Evolutionary conservation across 495 filamentous ascomycete genomes (phyloP), one percentile per base, ranked within the genome.

Genomic region (Tuber melanosporum): DNA sequence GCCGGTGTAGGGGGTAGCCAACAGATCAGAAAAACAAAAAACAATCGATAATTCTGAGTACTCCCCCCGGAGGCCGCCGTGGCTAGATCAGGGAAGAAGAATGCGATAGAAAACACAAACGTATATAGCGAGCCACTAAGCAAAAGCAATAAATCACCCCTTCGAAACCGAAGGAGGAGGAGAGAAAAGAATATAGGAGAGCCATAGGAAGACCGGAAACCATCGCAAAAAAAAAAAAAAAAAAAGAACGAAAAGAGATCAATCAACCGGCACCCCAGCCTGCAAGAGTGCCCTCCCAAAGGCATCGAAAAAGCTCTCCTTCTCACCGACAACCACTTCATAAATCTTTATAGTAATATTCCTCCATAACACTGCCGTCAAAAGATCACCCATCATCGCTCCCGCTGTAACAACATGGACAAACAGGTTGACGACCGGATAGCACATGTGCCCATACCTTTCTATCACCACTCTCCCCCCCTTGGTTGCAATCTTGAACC

Each of bases 301-400:
- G 17, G 6, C 57, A 66, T 78, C 66, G n/a, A 36, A 42, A 26
- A 78, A 78, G 46, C 71, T 74, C 15, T 17, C 66, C 10, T 10
- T 74, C 41, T 78, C 72, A 5, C 76, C 77, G 7, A 69, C 57
- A n/a, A 49, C 32, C 36, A 74, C 77, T 19, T 79, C 77, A n/a
- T 73, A 78, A 22, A 79, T 57, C 44, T 43, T 22, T 20, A 43
- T 69, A 8, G 77, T 45, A 20, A 74, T 7, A 20, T 69, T 41
- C 41, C 49, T 14, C 26, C 76, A 77, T 4, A 76, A 77, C n/a
- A 44, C 45, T 10, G 75, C 77, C 5, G 71, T 57, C 4, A 22
- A 42, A 62, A 15, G 2, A 20, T 73, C 42, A 17, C 71, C 75
- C 8, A 1, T 36, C 17, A 42, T 8, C 9, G 4, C 6, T 36